Evolutionary conservation across 306 rosid genomes (phyloP).

Genomic region (Coriaria nepalensis): DNA sequence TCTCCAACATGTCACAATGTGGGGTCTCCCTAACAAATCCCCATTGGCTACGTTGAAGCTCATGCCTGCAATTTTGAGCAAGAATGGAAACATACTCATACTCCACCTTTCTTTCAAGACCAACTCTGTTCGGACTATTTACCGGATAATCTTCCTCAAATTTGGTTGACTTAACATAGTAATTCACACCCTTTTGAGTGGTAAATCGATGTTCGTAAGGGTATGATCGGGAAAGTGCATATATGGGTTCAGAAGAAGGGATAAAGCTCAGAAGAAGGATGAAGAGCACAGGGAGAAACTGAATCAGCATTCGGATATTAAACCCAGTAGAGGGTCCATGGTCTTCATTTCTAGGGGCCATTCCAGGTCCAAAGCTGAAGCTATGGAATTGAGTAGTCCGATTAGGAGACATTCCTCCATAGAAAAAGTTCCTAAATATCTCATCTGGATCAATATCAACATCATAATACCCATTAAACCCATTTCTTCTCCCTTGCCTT

Average conservation of each 20-base stretch:
- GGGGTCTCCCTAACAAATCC: constrained; percentile 83
- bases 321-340: constrained; percentile 47
- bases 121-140: constrained; percentile 26
- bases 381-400: constrained; percentile 46
- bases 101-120: constrained; percentile 48
- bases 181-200: constrained; percentile 64
- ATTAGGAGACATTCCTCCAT: constrained; percentile 76
- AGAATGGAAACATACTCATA: constrained; percentile 61
- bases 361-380: constrained; percentile 63
- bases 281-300: constrained; percentile 59
- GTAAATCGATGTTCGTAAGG: constrained; percentile 55
- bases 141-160: constrained; percentile 58
- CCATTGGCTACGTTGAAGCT: constrained; percentile 86
- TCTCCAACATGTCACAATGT: constrained; percentile 66
- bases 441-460: constrained; percentile 86
- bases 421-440: constrained; percentile 83
- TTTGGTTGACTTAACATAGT: constrained; percentile 58
- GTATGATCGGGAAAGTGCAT: constrained; percentile 38
- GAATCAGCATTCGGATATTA: constrained; percentile 44
- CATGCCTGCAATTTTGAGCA: constrained; percentile 62
- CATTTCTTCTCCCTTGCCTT: constrained; percentile 26
- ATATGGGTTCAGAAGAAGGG: constrained; percentile 74
- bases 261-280: constrained; percentile 53
- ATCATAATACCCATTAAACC: constrained; percentile 58
- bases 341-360: constrained; percentile 44